phyloP scores from a whole-genome alignment of 805 yeast species.

The Lachancea thermotolerans region DNA sequence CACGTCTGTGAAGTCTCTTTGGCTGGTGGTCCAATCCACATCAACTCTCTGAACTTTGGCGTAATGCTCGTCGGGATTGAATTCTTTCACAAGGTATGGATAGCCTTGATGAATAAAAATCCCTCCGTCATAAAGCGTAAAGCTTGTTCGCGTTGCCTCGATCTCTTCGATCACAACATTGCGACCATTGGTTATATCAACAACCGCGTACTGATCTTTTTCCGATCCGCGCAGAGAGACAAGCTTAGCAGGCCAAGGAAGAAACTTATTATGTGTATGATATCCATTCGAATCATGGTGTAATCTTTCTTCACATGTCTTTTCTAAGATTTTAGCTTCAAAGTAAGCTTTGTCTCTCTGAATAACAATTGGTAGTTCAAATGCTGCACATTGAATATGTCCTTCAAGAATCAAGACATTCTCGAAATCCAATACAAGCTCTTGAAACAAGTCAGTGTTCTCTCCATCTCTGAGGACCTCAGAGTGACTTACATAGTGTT shows the following conservation, averaged over 20 bases:
- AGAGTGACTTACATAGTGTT: constrained; percentile 61
- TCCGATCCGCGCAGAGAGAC: constrained; percentile 82
- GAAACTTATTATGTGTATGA: constrained; percentile 49
- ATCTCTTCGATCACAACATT: constrained; percentile 80
- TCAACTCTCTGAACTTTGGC: constrained; percentile 84
- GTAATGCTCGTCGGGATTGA: constrained; percentile 66
- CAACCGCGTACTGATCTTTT: constrained; percentile 78
- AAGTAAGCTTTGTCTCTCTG: constrained; percentile 54
- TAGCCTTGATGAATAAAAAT: constrained; percentile 91
- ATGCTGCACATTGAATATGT: constrained; percentile 93
- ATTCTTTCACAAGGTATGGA: constrained; percentile 79
- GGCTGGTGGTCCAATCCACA: constrained; percentile 91
- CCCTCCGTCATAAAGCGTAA: constrained; percentile 88
- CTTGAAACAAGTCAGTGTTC: constrained; percentile 53
- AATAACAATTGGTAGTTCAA: constrained; percentile 61
- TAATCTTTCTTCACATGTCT: constrained; percentile 35
- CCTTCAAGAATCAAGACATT: constrained; percentile 61
- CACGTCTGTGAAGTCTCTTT: constrained; percentile 87
- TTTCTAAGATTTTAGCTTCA: constrained; percentile 24
- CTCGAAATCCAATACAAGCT: constrained; percentile 52
- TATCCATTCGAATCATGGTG: constrained; percentile 41
- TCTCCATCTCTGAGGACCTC: constrained; percentile 25
- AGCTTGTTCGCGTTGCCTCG: constrained; percentile 82
- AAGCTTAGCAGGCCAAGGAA: constrained; percentile 75
- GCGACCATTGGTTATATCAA: constrained; percentile 74